These are phyloP conservation scores for Chlorella sp. DNA, from an alignment of 139 green algal genomes.

Conservation along the genomic window DNA sequence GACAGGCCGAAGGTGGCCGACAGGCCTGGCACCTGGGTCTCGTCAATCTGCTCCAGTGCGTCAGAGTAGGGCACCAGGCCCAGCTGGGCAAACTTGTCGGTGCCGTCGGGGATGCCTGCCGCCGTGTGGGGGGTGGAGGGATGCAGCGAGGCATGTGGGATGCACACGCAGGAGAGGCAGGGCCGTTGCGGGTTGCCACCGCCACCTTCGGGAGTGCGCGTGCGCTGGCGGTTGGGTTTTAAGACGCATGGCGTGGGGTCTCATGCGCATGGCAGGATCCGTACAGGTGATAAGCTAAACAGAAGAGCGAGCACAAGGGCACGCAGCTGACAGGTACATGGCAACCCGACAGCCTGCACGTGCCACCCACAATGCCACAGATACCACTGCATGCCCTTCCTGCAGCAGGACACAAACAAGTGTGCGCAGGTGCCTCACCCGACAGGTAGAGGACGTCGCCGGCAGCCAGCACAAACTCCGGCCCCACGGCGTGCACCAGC, in stretches of 20 bases:
- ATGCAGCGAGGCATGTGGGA: not conserved
- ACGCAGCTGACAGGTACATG: no score
- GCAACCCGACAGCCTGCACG: no score
- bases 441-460: conserved; percentile 52
- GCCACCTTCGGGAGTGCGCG: no score
- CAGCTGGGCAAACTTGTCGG: conserved; percentile 34
- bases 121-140: not conserved
- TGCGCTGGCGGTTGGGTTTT: no score
- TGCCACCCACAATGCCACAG: no score
- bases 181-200: not conserved
- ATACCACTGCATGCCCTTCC: no score
- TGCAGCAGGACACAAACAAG: no score
- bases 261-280: no score
- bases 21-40: conserved; percentile 29
- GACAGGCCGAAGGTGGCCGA: conserved; percentile 27
- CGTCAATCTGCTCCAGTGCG: conserved; percentile 38
- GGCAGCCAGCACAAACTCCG: conserved; percentile 47
- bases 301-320: no score
- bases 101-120: conserved; percentile 50
- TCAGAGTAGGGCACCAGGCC: conserved; percentile 45
- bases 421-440: no score
- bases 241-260: no score
- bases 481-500: conserved; percentile 49
- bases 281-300: no score
- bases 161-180: not conserved